A percentile compares a stretch with the other conserved stretches of the same genome.
Evolutionary conservation across 1,284 basidiomycete genomes (phyloP).

Genomic region (Malassezia pachydermatis): DNA sequence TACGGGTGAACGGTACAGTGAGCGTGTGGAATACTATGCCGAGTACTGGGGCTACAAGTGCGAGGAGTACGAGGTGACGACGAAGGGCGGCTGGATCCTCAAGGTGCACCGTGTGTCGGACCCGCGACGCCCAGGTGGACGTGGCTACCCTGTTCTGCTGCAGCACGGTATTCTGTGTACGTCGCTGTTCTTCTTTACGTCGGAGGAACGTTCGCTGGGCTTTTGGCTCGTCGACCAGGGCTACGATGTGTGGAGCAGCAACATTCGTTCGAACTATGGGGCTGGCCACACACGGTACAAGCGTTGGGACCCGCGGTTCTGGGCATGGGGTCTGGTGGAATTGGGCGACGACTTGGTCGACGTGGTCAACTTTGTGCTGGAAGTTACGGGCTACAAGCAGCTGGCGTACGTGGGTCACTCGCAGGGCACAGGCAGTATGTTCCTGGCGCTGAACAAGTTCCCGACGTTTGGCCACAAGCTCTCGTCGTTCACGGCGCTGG

Average conservation of each 20-base stretch:
- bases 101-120: slow-evolving; percentile 46
- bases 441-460: slow-evolving; percentile 41
- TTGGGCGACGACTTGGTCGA: slow-evolving; percentile 43
- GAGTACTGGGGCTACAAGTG: slow-evolving; percentile 49
- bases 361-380: slow-evolving; percentile 41
- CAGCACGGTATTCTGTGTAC: slow-evolving; percentile 48
- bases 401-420: slow-evolving; percentile 45
- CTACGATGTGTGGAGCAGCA: slow-evolving; percentile 46
- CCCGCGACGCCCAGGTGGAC: slow-evolving; percentile 34
- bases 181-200: slow-evolving; percentile 41
- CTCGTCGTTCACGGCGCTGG: slow-evolving; percentile 37
- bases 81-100: slow-evolving; percentile 45
- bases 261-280: slow-evolving; percentile 44
- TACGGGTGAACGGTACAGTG: slow-evolving; percentile 43
- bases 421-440: slow-evolving; percentile 46
- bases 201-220: slow-evolving; percentile 44
- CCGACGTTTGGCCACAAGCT: slow-evolving; percentile 42
- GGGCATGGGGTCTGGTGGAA: slow-evolving; percentile 47
- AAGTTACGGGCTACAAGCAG: slow-evolving; percentile 31
- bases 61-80: slow-evolving; percentile 45
- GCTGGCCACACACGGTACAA: slow-evolving; percentile 41
- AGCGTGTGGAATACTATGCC: slow-evolving; percentile 41
- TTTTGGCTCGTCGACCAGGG: slow-evolving; percentile 48
- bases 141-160: slow-evolving; percentile 44
- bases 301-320: slow-evolving; percentile 44